Base-by-base conservation (phyloP, 176 grass and related monocot genomes). In the Secale cereale region DNA sequence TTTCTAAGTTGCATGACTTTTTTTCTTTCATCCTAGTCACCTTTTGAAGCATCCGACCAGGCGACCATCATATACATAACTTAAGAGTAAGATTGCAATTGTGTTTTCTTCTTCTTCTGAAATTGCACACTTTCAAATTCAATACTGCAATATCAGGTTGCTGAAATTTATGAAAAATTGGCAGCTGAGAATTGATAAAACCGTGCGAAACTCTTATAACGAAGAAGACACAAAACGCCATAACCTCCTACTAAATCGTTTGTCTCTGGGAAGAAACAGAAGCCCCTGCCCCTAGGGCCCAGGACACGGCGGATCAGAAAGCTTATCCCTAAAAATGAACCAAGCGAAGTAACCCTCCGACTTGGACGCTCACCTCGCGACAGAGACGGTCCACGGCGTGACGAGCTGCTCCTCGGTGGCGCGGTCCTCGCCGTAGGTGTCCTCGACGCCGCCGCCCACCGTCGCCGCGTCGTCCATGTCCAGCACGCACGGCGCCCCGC, bases 331-430 rank as follows among this genome's bases (percentile, higher is more conserved):
- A 5, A 52, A 36, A 79, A 79, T 5, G 75, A 70, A 52, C 48
- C 48, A 19, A 52, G 48, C 48, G 48, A 52, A 52, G 16, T 17
- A 17, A 50, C 46, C 48, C 48, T 7, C 48, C 48, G 48, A 52
- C 48, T 7, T 1, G 48, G 48, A 19, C 16, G 36, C 80, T 87
- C 46, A 98, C 93, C 97, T 96, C 33, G 93, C 93, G 33, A 99
- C 93, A 77, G 97, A 91, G 59, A 99, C 76, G 59, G 90, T 92
- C 97, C 97, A 98, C 7, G 93, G 97, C 81, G 97, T 95, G 84
- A 98, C 91, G 70, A 99, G 90, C 74, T 96, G 93, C 45, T 99
- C 97, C 88, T 94, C 90, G 19, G 90, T 96, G 81, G 91, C 90
- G 27, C 69, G 84, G 78, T 99, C 90, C 91, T 99, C 91, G 78